Base-by-base conservation (phyloP, 257 asterid genomes). In the Craterostigma plantagineum region DNA sequence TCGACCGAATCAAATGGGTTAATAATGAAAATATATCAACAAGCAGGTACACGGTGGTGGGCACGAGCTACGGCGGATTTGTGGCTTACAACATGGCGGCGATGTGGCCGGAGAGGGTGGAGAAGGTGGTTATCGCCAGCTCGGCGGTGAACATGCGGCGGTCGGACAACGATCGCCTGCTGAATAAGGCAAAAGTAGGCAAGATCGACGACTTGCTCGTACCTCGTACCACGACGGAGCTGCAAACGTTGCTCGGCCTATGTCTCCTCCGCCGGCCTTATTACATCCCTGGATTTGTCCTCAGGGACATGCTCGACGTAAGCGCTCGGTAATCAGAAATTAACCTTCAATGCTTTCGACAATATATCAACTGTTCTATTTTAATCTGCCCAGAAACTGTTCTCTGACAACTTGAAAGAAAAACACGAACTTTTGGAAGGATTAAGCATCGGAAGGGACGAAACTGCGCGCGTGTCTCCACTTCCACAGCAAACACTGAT, bases 31-130 rank as follows among this genome's bases (percentile, higher is more conserved):
- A n/a, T n/a, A n/a, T n/a, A n/a, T n/a, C n/a, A n/a, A n/a, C n/a
- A n/a, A n/a, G n/a, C n/a, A 62, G 62, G 50, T 83, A 60, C 48
- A 63, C 77, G 0, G 51, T 86, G 0, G 65, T 76, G 17, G 97
- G 97, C 51, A 78, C 86, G 15, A 86, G 94, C 52, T 86, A 86
- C 51, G 94, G 94, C 8, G 93, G 94, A 4, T 71, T 78, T 4
- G 91, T 86, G 55, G 87, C 97, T 39, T 76, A 86, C 35, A 64
- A 63, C 13, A 44, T 86, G 84, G 92, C 71, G 14, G 38, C 33
- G 7, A 68, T 51, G 80, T 78, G 74, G 76, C 78, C 92, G 51
- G 93, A 72, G 43, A 68, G 70, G 51, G 85, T 86, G 48, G 73
- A 78, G 52, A 86, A 73, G 72, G 87, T 86, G 68, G 91, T 78